Conservation (phyloP, 176 grass and related monocot genomes). For the Ampelocalamus luodianensis region DNA sequence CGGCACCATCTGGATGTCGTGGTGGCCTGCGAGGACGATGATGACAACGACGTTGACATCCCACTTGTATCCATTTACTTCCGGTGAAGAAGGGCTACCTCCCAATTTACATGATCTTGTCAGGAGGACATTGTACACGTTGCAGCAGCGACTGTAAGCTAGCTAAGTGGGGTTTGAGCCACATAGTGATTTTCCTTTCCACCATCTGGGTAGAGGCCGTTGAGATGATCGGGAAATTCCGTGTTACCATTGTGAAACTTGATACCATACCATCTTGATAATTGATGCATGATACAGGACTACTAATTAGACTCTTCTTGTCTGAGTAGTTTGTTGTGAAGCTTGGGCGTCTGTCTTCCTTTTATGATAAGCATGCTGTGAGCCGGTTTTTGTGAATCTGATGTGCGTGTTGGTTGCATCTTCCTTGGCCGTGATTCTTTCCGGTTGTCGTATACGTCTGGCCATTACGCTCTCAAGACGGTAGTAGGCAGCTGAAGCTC, state of each 20-base stretch:
- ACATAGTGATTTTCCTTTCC: slow-evolving; percentile 14
- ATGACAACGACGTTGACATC: slow-evolving; percentile 86
- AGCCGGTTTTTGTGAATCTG: neutral
- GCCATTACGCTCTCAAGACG: too few relatives aligned
- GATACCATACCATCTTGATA: neutral
- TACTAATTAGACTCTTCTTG: neutral
- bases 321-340: neutral
- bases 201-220: slow-evolving; percentile 22
- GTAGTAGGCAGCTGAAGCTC: too few relatives aligned
- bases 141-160: neutral
- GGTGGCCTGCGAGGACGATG: slow-evolving; percentile 82
- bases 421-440: too few relatives aligned
- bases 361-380: neutral
- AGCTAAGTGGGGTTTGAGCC: slow-evolving; percentile 5
- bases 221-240: neutral
- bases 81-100: slow-evolving; percentile 39
- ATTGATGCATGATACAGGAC: slow-evolving; percentile 9
- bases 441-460: too few relatives aligned
- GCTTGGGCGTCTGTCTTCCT: neutral
- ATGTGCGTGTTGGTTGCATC: too few relatives aligned
- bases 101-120: neutral
- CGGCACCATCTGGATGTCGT: slow-evolving; percentile 75
- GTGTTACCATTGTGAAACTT: slow-evolving; percentile 3
- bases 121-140: neutral
- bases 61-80: slow-evolving; percentile 82